Conservation (phyloP, 805 yeast species). For the Candida loeiensis region DNA sequence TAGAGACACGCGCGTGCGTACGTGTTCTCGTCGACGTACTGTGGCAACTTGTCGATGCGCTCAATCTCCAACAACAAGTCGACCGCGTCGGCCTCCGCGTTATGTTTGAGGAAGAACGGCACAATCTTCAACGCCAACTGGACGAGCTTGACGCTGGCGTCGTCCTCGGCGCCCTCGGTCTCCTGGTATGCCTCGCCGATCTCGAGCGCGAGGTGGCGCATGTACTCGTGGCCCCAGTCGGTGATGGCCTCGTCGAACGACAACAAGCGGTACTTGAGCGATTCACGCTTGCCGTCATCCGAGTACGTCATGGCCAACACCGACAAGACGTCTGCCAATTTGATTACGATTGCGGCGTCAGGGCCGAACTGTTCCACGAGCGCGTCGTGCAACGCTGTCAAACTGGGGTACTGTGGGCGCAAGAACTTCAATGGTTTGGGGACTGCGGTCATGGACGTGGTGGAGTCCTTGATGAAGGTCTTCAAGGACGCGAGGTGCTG, state of each 20-base stretch:
- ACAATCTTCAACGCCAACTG: conserved; percentile 72
- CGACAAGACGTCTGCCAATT: conserved; percentile 84
- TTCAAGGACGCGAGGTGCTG: conserved; percentile 69
- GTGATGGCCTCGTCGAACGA: conserved; percentile 57
- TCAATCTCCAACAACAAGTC: conserved; percentile 90
- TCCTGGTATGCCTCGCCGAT: conserved; percentile 83
- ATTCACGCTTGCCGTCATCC: conserved; percentile 73
- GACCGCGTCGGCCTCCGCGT: conserved; percentile 98
- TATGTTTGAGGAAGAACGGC: conserved; percentile 87
- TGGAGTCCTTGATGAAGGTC: conserved; percentile 79
- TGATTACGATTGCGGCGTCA: conserved; percentile 42
- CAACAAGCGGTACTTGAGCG: conserved; percentile 71
- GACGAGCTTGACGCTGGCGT: conserved; percentile 43
- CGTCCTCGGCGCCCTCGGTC: conserved; percentile 34
- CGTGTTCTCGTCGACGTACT: conserved; percentile 80
- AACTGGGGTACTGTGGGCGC: conserved; percentile 76
- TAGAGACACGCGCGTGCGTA: conserved; percentile 88
- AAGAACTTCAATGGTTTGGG: conserved; percentile 97
- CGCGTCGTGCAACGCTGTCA: conserved; percentile 59
- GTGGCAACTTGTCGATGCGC: conserved; percentile 74
- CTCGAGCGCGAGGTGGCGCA: conserved; percentile 92
- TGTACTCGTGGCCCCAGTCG: conserved; percentile 98
- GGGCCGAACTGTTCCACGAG: conserved; percentile 47
- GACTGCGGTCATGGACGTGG: conserved; percentile 98
- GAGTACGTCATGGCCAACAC: conserved; percentile 94